Percentiles rank a stretch among this genome's conserved stretches.
phyloP scores from a whole-genome alignment of 495 filamentous ascomycete genomes.

The Neurospora sp. region DNA sequence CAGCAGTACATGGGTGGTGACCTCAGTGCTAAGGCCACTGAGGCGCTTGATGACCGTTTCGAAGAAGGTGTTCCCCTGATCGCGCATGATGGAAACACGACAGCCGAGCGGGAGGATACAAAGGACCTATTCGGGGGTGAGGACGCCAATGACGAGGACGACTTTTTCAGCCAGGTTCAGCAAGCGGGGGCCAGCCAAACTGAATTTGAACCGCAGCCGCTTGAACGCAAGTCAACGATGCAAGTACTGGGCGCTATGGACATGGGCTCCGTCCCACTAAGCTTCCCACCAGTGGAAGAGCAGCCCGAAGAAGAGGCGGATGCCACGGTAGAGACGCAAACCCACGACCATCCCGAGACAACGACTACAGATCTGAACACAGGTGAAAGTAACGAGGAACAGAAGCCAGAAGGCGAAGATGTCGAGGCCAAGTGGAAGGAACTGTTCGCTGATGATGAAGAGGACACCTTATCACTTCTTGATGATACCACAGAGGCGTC shows the following conservation, averaged over 20 bases:
- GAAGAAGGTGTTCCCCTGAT: conserved; percentile 54
- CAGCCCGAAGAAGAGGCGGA: conserved; percentile 16
- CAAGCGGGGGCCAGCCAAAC: conserved; percentile 7
- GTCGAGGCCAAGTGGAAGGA: conserved; percentile 76
- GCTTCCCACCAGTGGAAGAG: conserved; percentile 26
- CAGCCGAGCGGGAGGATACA: conserved; percentile 1
- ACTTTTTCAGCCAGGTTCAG: conserved; percentile 40
- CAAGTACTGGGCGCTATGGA: conserved; percentile 39
- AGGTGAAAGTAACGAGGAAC: conserved; percentile 8
- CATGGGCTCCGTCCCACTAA: conserved; percentile 12
- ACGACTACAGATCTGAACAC: neutral
- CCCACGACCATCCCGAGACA: neutral
- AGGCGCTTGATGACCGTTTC: conserved; percentile 39
- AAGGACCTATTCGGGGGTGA: conserved; percentile 31
- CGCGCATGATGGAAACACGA: conserved; percentile 15
- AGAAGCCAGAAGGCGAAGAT: conserved; percentile 29
- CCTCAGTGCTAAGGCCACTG: conserved; percentile 25
- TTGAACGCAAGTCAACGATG: conserved; percentile 51
- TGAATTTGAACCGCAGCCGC: conserved; percentile 12
- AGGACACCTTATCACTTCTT: conserved; percentile 52
- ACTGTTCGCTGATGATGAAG: conserved; percentile 68
- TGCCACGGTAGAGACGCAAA: conserved; percentile 2
- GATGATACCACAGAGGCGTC: conserved; percentile 18
- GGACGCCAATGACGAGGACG: conserved; percentile 32
- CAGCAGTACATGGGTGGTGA: conserved; percentile 27